Base-by-base conservation (phyloP, 139 green algal species). In the Chlorella sorokiniana region DNA sequence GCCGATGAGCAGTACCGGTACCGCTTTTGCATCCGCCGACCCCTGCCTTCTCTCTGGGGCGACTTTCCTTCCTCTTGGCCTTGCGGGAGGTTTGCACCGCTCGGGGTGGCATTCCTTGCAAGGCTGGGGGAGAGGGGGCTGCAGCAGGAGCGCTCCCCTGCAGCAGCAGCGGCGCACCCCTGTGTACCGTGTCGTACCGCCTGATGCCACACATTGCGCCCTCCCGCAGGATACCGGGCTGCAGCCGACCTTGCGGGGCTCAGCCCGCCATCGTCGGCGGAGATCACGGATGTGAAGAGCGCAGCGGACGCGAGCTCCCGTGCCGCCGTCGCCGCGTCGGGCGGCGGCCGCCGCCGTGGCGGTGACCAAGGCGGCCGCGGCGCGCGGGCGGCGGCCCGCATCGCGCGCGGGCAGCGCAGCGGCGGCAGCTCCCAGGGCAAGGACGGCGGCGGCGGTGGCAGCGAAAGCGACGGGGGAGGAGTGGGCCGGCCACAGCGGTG, bases 311-410 rank as follows among this genome's bases (percentile, higher is more conserved):
- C 94, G 7, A 94, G 86, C 80, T 96, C 91, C n/a, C 89, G 93
- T 6, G 95, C 95, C 33, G 93, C 92, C 1, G 95, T 97, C 11
- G 95, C 93, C 4, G 93, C 94, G 38, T 95, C 91, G 27, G n/a
- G 93, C 94, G 7, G 95, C 94, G 5, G 88, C 94, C 1, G 88
- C 86, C 6, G 95, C 94, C 0, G 93, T 97, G 33, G 94, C 94
- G 0, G 95, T 98, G 63, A 96, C 95, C 27, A 93, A 95, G 71
- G 95, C 93, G 22, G 94, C 93, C 4, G 93, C 94, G 27, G 94
- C 94, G 22, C 85, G n/a, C n/a, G 94, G 4, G 94, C 93, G 20
- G 94, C 93, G 23, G 83, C 75, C 37, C 65, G 80, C 37, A 70
- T 88, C 10, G 72, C 85, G 11, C 79, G 81, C 29, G 59, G 56